Percentiles rank a stretch among this genome's conserved stretches.
Conservation (phyloP, 2,329 filamentous ascomycete genomes). For the Ramularia endophylla region DNA sequence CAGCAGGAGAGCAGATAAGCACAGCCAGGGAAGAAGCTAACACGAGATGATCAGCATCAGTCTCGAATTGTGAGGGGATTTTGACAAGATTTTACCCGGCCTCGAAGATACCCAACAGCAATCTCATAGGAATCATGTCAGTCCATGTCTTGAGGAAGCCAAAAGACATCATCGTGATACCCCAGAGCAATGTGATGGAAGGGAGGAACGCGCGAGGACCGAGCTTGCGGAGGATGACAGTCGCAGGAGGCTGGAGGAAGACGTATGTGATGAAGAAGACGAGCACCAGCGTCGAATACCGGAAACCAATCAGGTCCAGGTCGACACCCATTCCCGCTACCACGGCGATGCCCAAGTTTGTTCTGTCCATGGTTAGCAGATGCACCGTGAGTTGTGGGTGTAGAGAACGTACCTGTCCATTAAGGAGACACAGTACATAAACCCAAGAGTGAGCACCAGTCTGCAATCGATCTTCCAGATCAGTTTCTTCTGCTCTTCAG, state of each 20-base stretch:
- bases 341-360: conserved; percentile 30
- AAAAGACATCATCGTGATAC: conserved; percentile 57
- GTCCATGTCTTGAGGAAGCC: conserved; percentile 53
- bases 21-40: conserved; percentile 51
- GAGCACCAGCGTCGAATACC: conserved; percentile 49
- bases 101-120: conserved; percentile 59
- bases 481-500: conserved; percentile 60
- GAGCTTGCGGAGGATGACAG: conserved; percentile 60
- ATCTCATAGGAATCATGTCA: conserved; percentile 50
- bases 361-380: conserved; percentile 8
- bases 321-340: conserved; percentile 33
- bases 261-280: conserved; percentile 72
- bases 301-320: conserved; percentile 26
- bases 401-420: conserved; percentile 28
- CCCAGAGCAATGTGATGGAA: conserved; percentile 50
- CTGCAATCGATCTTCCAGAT: conserved; percentile 61
- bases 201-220: conserved; percentile 41
- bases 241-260: conserved; percentile 65
- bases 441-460: conserved; percentile 42
- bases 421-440: conserved; percentile 32
- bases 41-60: too few relatives aligned
- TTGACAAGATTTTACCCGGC: too few relatives aligned
- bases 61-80: too few relatives aligned
- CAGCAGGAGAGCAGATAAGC: conserved; percentile 67
- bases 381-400: not conserved